phyloP scores from a whole-genome alignment of 768 basidiomycete genomes.

The Lentinula sp. region DNA sequence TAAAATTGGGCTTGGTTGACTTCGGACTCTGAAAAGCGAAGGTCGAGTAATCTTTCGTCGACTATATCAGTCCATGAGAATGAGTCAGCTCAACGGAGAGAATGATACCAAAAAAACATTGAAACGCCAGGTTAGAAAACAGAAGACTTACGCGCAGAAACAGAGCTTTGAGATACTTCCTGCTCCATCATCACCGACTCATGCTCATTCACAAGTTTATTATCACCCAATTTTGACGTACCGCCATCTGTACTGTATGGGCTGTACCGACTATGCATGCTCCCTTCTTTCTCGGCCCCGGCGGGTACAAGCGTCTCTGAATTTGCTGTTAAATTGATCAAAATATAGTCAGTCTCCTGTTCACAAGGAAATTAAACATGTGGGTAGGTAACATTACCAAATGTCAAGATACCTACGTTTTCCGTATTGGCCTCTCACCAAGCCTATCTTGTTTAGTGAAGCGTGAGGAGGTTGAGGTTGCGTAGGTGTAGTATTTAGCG shows the following conservation, averaged over 20 bases:
- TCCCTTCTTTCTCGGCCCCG: not conserved
- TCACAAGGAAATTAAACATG: not conserved
- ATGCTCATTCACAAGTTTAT: not conserved
- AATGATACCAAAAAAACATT: not conserved
- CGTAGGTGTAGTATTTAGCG: not conserved
- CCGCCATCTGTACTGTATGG: not conserved
- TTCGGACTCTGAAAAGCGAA: not conserved
- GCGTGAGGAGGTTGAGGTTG: too few species aligned
- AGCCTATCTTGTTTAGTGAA: not conserved
- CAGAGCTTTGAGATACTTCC: not conserved
- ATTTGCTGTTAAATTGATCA: not conserved
- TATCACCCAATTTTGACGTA: not conserved
- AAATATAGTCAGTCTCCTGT: not conserved
- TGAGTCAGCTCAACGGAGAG: not conserved
- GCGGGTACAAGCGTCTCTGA: not conserved
- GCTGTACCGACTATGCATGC: not conserved
- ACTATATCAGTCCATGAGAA: not conserved
- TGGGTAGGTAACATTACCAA: not conserved
- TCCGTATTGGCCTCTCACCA: not conserved
- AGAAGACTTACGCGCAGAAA: not conserved
- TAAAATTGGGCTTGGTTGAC: not conserved
- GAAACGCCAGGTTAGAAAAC: not conserved
- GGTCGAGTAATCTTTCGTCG: not conserved
- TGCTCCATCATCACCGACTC: not conserved
- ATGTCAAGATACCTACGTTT: not conserved